Percentiles rank a stretch among this genome's conserved stretches.
Conservation (phyloP, 352 stramenopile species). For the Pythium volutum region DNA sequence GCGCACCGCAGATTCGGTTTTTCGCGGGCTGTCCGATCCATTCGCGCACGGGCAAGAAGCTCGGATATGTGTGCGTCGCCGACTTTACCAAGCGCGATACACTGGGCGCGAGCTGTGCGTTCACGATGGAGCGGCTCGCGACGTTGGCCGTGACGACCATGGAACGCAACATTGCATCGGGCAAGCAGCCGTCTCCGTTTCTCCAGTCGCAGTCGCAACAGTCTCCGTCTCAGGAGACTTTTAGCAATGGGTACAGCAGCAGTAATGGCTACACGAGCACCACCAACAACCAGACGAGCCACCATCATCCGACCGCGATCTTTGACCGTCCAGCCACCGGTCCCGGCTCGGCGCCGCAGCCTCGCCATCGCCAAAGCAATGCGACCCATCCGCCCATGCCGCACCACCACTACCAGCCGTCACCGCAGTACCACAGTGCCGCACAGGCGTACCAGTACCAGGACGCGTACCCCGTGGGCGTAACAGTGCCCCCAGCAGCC, state of each 20-base stretch:
- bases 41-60: constrained; percentile 58
- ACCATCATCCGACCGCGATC: constrained; percentile 38
- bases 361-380: constrained; percentile 25
- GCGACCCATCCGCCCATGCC: constrained; percentile 5
- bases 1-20: constrained; percentile 54
- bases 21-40: constrained; percentile 81
- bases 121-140: constrained; percentile 79
- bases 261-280: not conserved
- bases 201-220: constrained; percentile 9
- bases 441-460: constrained; percentile 28
- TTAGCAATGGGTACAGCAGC: not conserved
- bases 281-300: constrained; percentile 28
- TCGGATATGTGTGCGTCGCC: constrained; percentile 77
- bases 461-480: constrained; percentile 14
- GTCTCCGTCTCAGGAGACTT: constrained; percentile 14
- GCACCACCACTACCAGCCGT: constrained; percentile 11
- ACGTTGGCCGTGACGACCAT: constrained; percentile 75
- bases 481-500: no score
- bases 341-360: not conserved
- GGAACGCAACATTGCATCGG: constrained; percentile 47
- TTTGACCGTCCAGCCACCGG: constrained; percentile 35
- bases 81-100: constrained; percentile 75
- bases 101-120: constrained; percentile 64
- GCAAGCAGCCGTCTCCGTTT: constrained; percentile 21
- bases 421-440: constrained; percentile 21